Base-by-base conservation (phyloP, 1,284 basidiomycete genomes). In the Moniliophthora roreri region DNA sequence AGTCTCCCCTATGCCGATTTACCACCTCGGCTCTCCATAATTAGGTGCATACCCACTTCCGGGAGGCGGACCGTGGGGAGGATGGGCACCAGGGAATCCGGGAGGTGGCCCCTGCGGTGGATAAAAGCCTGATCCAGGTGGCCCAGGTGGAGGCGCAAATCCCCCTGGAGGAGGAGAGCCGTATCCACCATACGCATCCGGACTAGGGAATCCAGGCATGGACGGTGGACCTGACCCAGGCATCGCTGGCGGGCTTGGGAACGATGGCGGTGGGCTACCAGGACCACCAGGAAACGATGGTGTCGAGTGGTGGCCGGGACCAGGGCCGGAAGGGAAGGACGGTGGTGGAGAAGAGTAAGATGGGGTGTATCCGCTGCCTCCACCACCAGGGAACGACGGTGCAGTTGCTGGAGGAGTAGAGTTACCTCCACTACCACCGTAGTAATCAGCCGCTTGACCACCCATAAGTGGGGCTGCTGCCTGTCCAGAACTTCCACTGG, bases 381-480 rank as follows among this genome's bases (percentile, higher is more conserved):
- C 28, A 6, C 28, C 28, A 32, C 28, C 28, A 32, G 28, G 18
- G 61, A 58, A 23, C 15, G 53, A 11, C 49, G 38, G 24, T 15
- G 53, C 38, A 38, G 53, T 51, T 41, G 50, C 53, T 32, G 51
- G 44, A 18, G 52, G 50, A 11, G 44, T 35, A 36, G 40, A 26
- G 49, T 40, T 53, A 39, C 34, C 42, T 8, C 13, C 32, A 8
- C 49, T 42, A 20, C 55, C 57, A 37, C 53, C 53, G 48, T 69
- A 70, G 48, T 68, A 70, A 9, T 64, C 63, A 3, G 62, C 57
- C 15, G 67, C 64, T 51, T 70, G 64, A 1, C 63, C 61, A 48
- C 55, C 57, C 28, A 32, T 32, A 45, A 51, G 48, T 2, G 60
- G 58, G 35, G 42, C 36, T 50, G 55, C 51, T n/a, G 48, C 24